phyloP scores from a whole-genome alignment of 495 filamentous ascomycete species.

The Cryomyces minteri region DNA sequence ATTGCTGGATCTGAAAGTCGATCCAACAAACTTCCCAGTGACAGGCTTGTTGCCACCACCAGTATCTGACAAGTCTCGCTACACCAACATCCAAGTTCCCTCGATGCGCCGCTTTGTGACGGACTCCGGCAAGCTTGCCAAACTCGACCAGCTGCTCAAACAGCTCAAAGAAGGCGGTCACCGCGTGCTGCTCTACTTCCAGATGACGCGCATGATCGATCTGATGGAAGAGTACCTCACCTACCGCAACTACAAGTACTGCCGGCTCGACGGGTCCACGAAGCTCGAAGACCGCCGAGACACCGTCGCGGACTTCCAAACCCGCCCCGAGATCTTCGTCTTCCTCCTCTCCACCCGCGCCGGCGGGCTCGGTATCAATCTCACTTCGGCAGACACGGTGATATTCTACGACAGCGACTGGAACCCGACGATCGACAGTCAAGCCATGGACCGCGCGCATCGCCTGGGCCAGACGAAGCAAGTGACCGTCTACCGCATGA shows the following conservation, averaged over 20 bases:
- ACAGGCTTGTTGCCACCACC: conserved; percentile 54
- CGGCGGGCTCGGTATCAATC: conserved; percentile 93
- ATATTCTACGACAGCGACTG: conserved; percentile 99
- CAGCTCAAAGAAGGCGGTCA: conserved; percentile 83
- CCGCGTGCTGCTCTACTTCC: conserved; percentile 97
- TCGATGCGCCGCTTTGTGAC: conserved; percentile 99
- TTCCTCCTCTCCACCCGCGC: conserved; percentile 92
- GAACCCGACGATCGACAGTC: conserved; percentile 97
- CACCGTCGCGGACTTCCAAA: conserved; percentile 94
- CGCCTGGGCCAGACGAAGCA: conserved; percentile 92
- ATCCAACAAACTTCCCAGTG: conserved; percentile 41
- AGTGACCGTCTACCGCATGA: conserved; percentile 92
- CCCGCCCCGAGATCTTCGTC: conserved; percentile 79
- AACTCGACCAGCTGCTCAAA: conserved; percentile 71
- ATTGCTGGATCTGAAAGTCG: conserved; percentile 49
- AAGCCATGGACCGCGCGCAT: conserved; percentile 98
- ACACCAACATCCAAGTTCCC: conserved; percentile 79
- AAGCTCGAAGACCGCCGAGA: conserved; percentile 94
- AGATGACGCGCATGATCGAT: conserved; percentile 99
- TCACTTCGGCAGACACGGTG: conserved; percentile 82
- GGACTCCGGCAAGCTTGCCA: conserved; percentile 88
- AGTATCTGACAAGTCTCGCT: conserved; percentile 58
- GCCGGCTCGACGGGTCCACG: conserved; percentile 90
- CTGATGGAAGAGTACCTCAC: conserved; percentile 98
- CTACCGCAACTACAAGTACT: conserved; percentile 97